phyloP scores from a whole-genome alignment of 768 basidiomycete species.

The Lentinula detonsa region DNA sequence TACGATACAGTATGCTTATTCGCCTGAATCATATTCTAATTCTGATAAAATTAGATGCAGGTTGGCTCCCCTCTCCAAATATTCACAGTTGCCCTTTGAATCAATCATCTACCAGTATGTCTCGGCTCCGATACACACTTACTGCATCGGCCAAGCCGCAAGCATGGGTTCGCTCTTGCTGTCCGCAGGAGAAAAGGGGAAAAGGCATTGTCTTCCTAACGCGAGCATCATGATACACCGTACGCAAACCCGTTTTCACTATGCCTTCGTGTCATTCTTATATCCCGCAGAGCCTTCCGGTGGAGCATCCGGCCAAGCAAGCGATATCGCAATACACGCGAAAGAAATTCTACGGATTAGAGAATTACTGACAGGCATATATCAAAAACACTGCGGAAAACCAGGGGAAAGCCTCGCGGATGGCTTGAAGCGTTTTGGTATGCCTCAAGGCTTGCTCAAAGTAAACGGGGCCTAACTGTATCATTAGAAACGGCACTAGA shows the following conservation, averaged over 20 bases:
- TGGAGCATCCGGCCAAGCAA: conserved; percentile 92
- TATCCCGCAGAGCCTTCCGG: conserved; percentile 80
- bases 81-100: neutral
- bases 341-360: conserved; percentile 92
- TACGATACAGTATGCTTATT: conserved; percentile 81
- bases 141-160: conserved; percentile 91
- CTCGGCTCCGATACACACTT: conserved; percentile 92
- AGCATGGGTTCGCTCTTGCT: conserved; percentile 95
- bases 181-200: conserved; percentile 86
- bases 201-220: conserved; percentile 88
- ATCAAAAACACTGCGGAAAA: conserved; percentile 78
- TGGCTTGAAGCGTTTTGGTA: conserved; percentile 76
- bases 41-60: conserved; percentile 53
- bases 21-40: neutral
- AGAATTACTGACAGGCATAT: conserved; percentile 78
- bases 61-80: conserved; percentile 25
- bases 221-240: conserved; percentile 99
- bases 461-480: conserved; percentile 11
- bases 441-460: conserved; percentile 17
- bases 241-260: conserved; percentile 29
- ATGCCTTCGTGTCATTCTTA: conserved; percentile 10
- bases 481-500: conserved; percentile 78
- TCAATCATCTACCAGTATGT: conserved; percentile 55
- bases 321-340: conserved; percentile 96
- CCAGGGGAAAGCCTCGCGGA: conserved; percentile 56